Evolutionary conservation across 495 filamentous ascomycete species (phyloP), one percentile per base, ranked within the genome.

Genomic region (Aspergillus cristatus): DNA sequence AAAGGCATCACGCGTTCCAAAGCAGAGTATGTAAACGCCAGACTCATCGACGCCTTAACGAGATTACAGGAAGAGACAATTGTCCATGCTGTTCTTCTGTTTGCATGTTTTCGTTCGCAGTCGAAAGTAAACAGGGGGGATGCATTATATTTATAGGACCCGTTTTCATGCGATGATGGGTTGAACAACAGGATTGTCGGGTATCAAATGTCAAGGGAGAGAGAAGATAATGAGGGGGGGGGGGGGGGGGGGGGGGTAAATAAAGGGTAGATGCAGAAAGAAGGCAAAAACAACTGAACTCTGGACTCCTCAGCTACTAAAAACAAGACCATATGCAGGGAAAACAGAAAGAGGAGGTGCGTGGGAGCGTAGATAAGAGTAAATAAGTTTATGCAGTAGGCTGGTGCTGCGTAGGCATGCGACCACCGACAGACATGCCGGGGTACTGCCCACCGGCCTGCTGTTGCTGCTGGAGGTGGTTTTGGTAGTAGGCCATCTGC

Each of bases 401-500:
- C 47, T 69, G 68, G 47, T 73, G 70, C 50, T 74, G 69, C 17
- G 67, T 58, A 24, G 71, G 68, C 72, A 76, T 76, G 43, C 66
- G 62, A 43, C 57, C 61, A 48, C 68, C 65, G 14, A 74, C 70
- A 14, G 72, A 71, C 68, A 76, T 74, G 28, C 62, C 65, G 17
- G 69, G 59, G 40, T 76, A 76, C 47, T 74, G 71, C 35, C 65
- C 71, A 47, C 68, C 56, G 26, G 71, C 71, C 51, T 70, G 67
- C 50, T 71, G 69, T 53, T 71, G 67, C 54, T 74, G 70, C 46
- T 73, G 69, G 42, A 75, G 65, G n/a, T n/a, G n/a, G 46, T 71
- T 69, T 45, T 74, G 67, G 41, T 75, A 72, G 54, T 75, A 75
- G 28, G 70, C 71, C 62, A 74, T 70, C 49, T 72, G 68, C 51